These are phyloP conservation scores for Kodamaea lidongshanica DNA, from an alignment of 805 yeast species.

Conservation along the genomic window DNA sequence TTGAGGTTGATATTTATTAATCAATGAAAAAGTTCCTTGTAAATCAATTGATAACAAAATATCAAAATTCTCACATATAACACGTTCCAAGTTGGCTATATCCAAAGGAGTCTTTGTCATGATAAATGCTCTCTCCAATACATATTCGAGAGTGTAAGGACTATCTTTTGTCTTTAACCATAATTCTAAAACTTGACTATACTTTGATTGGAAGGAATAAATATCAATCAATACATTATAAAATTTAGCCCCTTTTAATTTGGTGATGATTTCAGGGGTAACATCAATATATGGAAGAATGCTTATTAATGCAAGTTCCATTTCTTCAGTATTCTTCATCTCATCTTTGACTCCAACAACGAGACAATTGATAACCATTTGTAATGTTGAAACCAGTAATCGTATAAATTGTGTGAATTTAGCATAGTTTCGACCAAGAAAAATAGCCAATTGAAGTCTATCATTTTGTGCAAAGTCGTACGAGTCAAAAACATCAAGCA, in stretches of 20 bases:
- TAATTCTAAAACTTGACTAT: conserved; percentile 47
- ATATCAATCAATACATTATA: conserved; percentile 53
- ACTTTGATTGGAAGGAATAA: conserved; percentile 48
- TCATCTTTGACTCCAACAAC: neutral
- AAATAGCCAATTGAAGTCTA: conserved; percentile 47
- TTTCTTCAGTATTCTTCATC: conserved; percentile 32
- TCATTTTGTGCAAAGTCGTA: conserved; percentile 22
- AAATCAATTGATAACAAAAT: conserved; percentile 24
- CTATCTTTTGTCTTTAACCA: conserved; percentile 37
- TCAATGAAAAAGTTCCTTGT: conserved; percentile 27
- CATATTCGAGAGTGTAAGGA: conserved; percentile 6
- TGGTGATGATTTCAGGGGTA: conserved; percentile 50
- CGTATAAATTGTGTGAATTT: conserved; percentile 81
- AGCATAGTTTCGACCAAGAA: conserved; percentile 73
- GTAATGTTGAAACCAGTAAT: conserved; percentile 54
- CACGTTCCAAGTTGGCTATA: conserved; percentile 16
- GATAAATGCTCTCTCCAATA: conserved; percentile 12
- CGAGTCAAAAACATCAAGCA: conserved; percentile 51
- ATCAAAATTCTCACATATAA: conserved; percentile 21
- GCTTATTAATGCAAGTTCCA: conserved; percentile 72
- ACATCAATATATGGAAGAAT: conserved; percentile 50
- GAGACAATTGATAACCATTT: conserved; percentile 36
- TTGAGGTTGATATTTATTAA: conserved; percentile 31
- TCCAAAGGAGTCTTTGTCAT: conserved; percentile 17
- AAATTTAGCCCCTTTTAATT: conserved; percentile 50